Percentiles rank a stretch among this genome's conserved stretches.
These are phyloP conservation scores for Penicillium cinerascens DNA, from an alignment of 495 filamentous ascomycete species.

Conservation along the genomic window DNA sequence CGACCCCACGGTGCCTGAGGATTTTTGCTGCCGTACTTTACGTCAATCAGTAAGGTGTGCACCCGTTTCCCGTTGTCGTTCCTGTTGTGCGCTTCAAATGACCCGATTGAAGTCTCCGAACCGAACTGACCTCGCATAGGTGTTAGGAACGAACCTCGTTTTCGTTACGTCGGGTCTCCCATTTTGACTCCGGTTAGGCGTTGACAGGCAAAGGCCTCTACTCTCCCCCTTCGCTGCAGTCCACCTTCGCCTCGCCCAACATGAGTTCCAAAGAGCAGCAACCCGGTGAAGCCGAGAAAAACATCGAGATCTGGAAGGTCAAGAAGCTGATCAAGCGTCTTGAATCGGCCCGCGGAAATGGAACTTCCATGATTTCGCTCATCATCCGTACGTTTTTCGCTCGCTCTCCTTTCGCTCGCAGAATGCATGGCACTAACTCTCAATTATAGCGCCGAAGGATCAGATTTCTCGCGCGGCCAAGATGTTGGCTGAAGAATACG, in stretches of 20 bases:
- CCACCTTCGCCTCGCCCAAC: constrained; percentile 49
- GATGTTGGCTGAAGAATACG: constrained; percentile 99
- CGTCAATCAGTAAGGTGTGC: constrained; percentile 30
- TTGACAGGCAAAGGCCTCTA: constrained; percentile 27
- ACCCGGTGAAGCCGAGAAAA: constrained; percentile 94
- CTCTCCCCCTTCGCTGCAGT: constrained; percentile 27
- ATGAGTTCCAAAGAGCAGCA: constrained; percentile 89
- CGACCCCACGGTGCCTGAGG: constrained; percentile 42
- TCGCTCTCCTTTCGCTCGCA: not conserved
- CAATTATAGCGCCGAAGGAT: constrained; percentile 79
- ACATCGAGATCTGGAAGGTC: constrained; percentile 83
- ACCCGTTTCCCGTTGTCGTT: not conserved
- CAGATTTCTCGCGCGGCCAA: constrained; percentile 94
- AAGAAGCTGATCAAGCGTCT: constrained; percentile 98
- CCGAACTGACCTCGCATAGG: not conserved
- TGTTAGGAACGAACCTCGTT: constrained; percentile 8
- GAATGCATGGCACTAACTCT: constrained; percentile 12
- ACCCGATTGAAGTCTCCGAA: not conserved
- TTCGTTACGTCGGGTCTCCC: constrained; percentile 22
- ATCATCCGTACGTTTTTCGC: constrained; percentile 77
- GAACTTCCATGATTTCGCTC: constrained; percentile 97
- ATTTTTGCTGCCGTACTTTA: constrained; percentile 40
- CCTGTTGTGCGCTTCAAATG: not conserved
- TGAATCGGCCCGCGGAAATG: constrained; percentile 89
- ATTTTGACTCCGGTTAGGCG: constrained; percentile 23